phyloP scores from a whole-genome alignment of 768 basidiomycete species.

The Boletus patriciae region DNA sequence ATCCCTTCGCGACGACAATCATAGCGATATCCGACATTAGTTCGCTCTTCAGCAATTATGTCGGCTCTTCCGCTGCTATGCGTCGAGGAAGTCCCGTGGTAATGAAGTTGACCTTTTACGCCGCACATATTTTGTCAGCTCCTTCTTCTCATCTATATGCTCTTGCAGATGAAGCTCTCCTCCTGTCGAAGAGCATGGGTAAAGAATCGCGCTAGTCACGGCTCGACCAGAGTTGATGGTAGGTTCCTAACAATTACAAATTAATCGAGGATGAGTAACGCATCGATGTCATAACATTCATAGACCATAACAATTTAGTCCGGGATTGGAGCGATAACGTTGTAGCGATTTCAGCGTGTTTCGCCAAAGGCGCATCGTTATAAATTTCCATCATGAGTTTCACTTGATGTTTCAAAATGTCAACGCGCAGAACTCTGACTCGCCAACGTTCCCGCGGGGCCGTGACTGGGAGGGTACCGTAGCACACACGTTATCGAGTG shows the following conservation, averaged over 20 bases:
- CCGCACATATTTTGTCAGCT: constrained; percentile 56
- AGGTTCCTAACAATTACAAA: not conserved
- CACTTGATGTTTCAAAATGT: not conserved
- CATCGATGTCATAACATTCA: not conserved
- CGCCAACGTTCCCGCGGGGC: not conserved
- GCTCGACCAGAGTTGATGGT: not conserved
- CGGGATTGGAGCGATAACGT: not conserved
- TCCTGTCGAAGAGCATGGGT: constrained; percentile 29
- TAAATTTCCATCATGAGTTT: not conserved
- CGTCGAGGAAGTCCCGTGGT: constrained; percentile 37
- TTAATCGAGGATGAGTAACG: not conserved
- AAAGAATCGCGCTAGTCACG: constrained; percentile 12
- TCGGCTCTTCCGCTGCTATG: not conserved
- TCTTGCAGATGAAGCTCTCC: constrained; percentile 43
- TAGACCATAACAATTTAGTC: not conserved
- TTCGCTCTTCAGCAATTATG: constrained; percentile 18
- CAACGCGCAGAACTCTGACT: not conserved
- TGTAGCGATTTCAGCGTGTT: not conserved
- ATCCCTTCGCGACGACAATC: constrained; percentile 17
- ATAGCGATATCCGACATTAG: constrained; percentile 29
- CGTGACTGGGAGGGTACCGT: constrained; percentile 26
- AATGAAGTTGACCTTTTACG: constrained; percentile 71
- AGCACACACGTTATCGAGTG: not conserved
- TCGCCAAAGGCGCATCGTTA: not conserved
- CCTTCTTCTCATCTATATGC: constrained; percentile 42